Evolutionary conservation across 495 filamentous ascomycete species (phyloP).

Genomic region (Tuber aestivum): DNA sequence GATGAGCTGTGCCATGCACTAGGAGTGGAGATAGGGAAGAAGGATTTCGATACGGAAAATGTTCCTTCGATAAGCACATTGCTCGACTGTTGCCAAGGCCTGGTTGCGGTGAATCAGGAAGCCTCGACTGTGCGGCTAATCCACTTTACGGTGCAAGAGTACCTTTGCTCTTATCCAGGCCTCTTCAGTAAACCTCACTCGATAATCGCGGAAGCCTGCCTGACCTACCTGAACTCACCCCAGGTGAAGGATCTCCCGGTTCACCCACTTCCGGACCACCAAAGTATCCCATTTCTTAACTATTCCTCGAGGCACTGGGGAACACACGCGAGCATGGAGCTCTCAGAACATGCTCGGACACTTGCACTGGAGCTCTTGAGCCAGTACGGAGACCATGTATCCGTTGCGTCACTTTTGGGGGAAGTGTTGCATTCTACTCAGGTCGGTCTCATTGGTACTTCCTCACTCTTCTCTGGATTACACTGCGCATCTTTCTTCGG

Average conservation of each 20-base stretch:
- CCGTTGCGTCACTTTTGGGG: not conserved
- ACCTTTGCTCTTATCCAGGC: not conserved
- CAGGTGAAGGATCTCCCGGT: not conserved
- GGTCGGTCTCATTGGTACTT: not conserved
- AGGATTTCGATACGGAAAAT: no score
- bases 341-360: not conserved
- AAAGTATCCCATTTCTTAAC: not conserved
- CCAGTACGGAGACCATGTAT: not conserved
- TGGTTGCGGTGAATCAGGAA: not conserved
- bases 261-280: not conserved
- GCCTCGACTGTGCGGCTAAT: not conserved
- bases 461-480: not conserved
- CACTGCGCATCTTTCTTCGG: not conserved
- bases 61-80: no score
- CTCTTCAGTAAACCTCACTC: not conserved
- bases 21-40: no score
- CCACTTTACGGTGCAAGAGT: not conserved
- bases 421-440: not conserved
- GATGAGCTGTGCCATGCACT: no score
- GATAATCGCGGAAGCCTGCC: not conserved
- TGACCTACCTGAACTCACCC: not conserved
- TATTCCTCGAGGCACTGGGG: not conserved
- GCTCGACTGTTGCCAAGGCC: no score
- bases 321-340: not conserved
- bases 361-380: not conserved